phyloP scores from a whole-genome alignment of 441 rosid genomes.

The Heliophila coronopifolia region DNA sequence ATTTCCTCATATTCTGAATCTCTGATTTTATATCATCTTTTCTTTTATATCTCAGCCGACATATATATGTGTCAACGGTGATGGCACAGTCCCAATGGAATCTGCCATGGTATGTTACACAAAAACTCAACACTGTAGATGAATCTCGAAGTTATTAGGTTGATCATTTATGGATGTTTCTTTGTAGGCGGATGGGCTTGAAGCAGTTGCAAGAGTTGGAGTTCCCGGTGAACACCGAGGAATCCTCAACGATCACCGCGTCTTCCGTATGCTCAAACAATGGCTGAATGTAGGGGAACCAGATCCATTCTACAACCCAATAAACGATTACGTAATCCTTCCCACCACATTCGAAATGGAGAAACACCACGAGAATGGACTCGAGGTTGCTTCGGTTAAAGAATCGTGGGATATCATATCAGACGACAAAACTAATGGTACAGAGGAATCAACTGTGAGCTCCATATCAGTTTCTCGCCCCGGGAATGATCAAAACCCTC shows the following conservation, averaged over 20 bases:
- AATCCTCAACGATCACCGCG: slow-evolving; percentile 75
- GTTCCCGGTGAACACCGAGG: slow-evolving; percentile 92
- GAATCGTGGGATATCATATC: slow-evolving; percentile 86
- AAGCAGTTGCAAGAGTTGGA: slow-evolving; percentile 89
- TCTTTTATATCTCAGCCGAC: slow-evolving; percentile 49
- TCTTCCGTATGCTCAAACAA: slow-evolving; percentile 72
- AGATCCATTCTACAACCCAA: slow-evolving; percentile 80
- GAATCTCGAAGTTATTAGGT: neutral
- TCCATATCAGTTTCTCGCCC: slow-evolving; percentile 46
- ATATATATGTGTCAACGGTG: slow-evolving; percentile 81
- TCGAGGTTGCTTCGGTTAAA: slow-evolving; percentile 66
- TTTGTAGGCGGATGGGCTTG: slow-evolving; percentile 78
- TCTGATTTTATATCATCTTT: slow-evolving; percentile 1
- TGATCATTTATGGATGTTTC: slow-evolving; percentile 2
- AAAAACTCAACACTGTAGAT: neutral
- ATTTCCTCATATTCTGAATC: slow-evolving; percentile 10
- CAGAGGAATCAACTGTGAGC: slow-evolving; percentile 32
- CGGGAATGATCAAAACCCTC: slow-evolving; percentile 29
- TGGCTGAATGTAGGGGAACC: slow-evolving; percentile 81
- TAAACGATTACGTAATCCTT: slow-evolving; percentile 77
- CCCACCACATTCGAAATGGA: slow-evolving; percentile 66
- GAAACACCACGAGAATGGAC: slow-evolving; percentile 50
- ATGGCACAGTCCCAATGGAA: slow-evolving; percentile 90
- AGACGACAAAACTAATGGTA: slow-evolving; percentile 27
- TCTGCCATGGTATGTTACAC: slow-evolving; percentile 65